A percentile compares a stretch with the other conserved stretches of the same genome.
These are phyloP conservation scores for Paramecium sexaurelia DNA, from an alignment of 73 alveolate species.

Conservation along the genomic window DNA sequence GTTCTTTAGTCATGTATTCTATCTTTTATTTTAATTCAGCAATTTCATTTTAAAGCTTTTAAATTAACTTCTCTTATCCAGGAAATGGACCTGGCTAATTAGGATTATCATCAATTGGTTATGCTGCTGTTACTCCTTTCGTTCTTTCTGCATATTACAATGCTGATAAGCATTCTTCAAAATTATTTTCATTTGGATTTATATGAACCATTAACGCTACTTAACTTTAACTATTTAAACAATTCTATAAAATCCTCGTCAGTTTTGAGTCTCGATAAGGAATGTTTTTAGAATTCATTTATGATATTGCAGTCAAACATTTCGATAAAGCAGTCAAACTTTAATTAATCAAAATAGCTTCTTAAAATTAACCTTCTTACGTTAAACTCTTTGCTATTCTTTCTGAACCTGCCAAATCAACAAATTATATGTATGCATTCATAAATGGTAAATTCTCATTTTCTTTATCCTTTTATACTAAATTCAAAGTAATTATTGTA, in stretches of 20 bases:
- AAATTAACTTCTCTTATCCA: slow-evolving; percentile 48
- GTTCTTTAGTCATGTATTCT: slow-evolving; percentile 57
- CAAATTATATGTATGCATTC: slow-evolving; percentile 60
- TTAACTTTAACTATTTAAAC: slow-evolving; percentile 55
- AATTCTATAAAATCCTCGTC: slow-evolving; percentile 55
- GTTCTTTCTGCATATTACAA: slow-evolving; percentile 65
- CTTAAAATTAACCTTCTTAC: slow-evolving; percentile 60
- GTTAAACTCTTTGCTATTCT: slow-evolving; percentile 65
- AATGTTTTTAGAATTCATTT: slow-evolving; percentile 58
- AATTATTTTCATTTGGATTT: slow-evolving; percentile 68
- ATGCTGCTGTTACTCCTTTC: slow-evolving; percentile 42
- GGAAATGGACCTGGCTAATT: slow-evolving; percentile 43
- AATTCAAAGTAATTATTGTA: slow-evolving; percentile 46
- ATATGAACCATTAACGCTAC: slow-evolving; percentile 50
- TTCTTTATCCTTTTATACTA: slow-evolving; percentile 65
- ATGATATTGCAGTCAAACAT: slow-evolving; percentile 47
- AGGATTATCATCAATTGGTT: not conserved
- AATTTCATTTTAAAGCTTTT: slow-evolving; percentile 51
- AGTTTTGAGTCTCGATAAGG: slow-evolving; percentile 66
- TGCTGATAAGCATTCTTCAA: slow-evolving; percentile 65
- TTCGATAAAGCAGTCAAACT: slow-evolving; percentile 66
- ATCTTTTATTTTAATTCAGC: slow-evolving; percentile 50
- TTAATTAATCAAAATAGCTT: slow-evolving; percentile 62
- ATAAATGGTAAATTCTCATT: slow-evolving; percentile 62
- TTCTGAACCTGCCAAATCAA: slow-evolving; percentile 68